Conservation (phyloP, 768 basidiomycete genomes). For the Podaxis sp. region DNA sequence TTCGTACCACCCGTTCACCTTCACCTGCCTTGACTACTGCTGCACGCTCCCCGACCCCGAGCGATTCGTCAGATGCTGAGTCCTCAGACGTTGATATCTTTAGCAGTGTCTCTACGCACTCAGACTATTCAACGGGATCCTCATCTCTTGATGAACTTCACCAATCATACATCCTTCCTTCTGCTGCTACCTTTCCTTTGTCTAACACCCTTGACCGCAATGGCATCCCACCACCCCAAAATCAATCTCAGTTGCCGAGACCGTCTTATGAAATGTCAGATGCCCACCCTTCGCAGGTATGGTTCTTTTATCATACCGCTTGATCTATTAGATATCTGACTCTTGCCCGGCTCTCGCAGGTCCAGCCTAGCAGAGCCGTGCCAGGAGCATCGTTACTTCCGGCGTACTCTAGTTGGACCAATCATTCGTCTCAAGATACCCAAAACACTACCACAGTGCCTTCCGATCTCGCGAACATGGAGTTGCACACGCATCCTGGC, state of each 20-base stretch:
- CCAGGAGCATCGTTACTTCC: not conserved
- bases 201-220: not conserved
- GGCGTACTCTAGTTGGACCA: not conserved
- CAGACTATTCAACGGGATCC: not conserved
- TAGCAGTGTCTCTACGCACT: not conserved
- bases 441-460: not conserved
- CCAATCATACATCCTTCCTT: too few species aligned
- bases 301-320: not conserved
- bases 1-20: not conserved
- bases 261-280: not conserved
- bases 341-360: not conserved
- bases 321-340: not conserved
- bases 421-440: not conserved
- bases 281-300: not conserved
- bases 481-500: not conserved
- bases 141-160: not conserved
- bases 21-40: not conserved
- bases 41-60: not conserved
- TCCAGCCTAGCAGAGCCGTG: not conserved
- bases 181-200: not conserved
- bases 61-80: not conserved
- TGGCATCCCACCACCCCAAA: not conserved
- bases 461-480: not conserved
- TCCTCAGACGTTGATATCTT: not conserved
- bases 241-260: not conserved